Conservation (phyloP, 2,329 filamentous ascomycete genomes). For the Teratosphaeriaceae sp. region DNA sequence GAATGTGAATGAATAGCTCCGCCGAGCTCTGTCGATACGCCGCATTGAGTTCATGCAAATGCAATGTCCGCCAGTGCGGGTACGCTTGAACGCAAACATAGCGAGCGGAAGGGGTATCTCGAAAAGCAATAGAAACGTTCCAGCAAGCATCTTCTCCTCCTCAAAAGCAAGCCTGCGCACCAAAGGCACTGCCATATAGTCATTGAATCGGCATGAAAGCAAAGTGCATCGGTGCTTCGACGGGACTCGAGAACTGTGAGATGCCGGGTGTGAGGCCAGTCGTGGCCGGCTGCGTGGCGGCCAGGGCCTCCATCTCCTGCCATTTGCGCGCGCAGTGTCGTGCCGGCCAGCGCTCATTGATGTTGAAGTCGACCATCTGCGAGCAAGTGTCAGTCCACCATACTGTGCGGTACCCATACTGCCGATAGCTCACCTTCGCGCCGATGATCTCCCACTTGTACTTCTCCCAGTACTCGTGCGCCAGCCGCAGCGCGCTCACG, state of each 20-base stretch:
- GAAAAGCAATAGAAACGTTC: no score
- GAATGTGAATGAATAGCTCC: no score
- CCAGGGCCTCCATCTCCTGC: slow-evolving; percentile 36
- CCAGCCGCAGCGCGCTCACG: slow-evolving; percentile 42
- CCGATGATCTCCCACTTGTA: slow-evolving; percentile 50
- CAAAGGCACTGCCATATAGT: slow-evolving; percentile 16
- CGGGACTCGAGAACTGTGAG: slow-evolving; percentile 24
- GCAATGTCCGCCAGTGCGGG: not conserved
- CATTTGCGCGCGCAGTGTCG: slow-evolving; percentile 46
- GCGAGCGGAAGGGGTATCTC: slow-evolving; percentile 20
- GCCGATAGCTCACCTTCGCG: slow-evolving; percentile 33
- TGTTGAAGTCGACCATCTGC: slow-evolving; percentile 47
- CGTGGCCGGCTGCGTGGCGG: slow-evolving; percentile 15
- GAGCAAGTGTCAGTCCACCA: slow-evolving; percentile 2
- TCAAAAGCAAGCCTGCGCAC: slow-evolving; percentile 1
- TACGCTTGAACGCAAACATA: slow-evolving; percentile 4
- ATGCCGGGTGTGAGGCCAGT: slow-evolving; percentile 19
- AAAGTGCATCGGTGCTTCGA: slow-evolving; percentile 22
- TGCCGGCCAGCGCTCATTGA: slow-evolving; percentile 45
- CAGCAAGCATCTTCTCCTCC: not conserved
- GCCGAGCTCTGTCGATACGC: no score
- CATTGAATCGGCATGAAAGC: slow-evolving; percentile 24
- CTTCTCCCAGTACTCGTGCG: slow-evolving; percentile 48
- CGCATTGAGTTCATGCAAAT: no score
- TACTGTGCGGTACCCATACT: no score